Conservation (phyloP, 352 stramenopile genomes). For the Phytopythium vexans region DNA sequence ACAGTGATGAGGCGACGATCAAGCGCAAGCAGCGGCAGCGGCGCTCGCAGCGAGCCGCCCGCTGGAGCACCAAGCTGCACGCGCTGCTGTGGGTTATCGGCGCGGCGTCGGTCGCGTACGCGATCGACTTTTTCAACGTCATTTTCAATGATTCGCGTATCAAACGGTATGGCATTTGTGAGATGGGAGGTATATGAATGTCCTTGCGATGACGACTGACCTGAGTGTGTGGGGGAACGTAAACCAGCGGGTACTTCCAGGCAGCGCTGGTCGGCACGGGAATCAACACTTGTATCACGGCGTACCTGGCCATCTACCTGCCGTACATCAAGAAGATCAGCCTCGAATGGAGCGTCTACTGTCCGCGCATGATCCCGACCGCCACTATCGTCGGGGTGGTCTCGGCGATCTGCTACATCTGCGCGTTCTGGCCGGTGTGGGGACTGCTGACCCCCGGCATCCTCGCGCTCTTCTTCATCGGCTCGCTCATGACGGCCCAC, state of each 20-base stretch:
- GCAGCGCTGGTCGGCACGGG: constrained; percentile 72
- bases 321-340: constrained; percentile 80
- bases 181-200: neutral
- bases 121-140: constrained; percentile 69
- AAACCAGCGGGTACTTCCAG: constrained; percentile 72
- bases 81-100: constrained; percentile 69
- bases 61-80: constrained; percentile 72
- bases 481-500: constrained; percentile 90
- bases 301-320: constrained; percentile 85
- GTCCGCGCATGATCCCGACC: constrained; percentile 87
- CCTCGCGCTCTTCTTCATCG: constrained; percentile 87
- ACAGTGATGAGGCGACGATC: constrained; percentile 34
- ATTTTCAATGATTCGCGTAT: constrained; percentile 61
- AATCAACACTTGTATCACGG: constrained; percentile 84
- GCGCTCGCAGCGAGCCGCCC: constrained; percentile 43
- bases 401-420: constrained; percentile 70
- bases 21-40: constrained; percentile 12
- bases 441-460: constrained; percentile 90
- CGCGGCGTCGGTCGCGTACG: constrained; percentile 48
- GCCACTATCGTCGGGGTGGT: constrained; percentile 76
- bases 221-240: neutral
- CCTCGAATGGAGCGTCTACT: constrained; percentile 91
- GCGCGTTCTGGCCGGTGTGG: constrained; percentile 90
- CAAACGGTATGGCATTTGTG: constrained; percentile 23
- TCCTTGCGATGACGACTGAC: neutral